A percentile compares a stretch with the other conserved stretches of the same genome.
phyloP scores from a whole-genome alignment of 2,329 filamentous ascomycete genomes.

The Salinomyces thailandicus region DNA sequence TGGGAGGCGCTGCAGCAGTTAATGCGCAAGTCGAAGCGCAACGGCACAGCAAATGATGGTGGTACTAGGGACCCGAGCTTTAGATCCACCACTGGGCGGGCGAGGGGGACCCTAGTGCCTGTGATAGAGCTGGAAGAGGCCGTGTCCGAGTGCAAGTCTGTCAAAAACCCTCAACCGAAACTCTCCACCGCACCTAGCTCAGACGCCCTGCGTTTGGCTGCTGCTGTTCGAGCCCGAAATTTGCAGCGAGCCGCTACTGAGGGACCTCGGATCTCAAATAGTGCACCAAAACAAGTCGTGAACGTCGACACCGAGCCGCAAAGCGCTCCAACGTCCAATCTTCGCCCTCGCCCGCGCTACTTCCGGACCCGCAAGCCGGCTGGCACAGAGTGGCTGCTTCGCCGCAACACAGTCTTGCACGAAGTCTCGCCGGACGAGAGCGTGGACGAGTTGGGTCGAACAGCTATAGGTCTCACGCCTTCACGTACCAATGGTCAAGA shows the following conservation, averaged over 20 bases:
- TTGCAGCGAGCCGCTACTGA: constrained; percentile 2
- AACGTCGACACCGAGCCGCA: no score
- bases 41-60: no score
- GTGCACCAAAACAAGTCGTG: no score
- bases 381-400: constrained; percentile 6
- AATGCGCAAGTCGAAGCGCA: no score
- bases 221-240: constrained; percentile 8
- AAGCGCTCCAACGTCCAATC: not conserved
- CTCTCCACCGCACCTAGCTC: constrained; percentile 11
- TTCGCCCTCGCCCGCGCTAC: not conserved
- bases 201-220: constrained; percentile 11
- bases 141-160: constrained; percentile 3
- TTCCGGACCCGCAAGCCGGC: not conserved
- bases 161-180: not conserved
- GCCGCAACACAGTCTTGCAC: constrained; percentile 3
- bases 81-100: no score
- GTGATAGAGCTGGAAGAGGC: constrained; percentile 5
- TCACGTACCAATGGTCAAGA: not conserved
- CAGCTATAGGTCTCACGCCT: constrained; percentile 3
- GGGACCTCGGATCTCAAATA: no score
- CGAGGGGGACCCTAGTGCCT: not conserved
- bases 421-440: constrained; percentile 7
- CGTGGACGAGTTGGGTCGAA: constrained; percentile 5
- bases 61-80: no score
- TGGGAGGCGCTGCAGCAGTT: no score